Evolutionary conservation across 2,329 filamentous ascomycete genomes (phyloP).

Genomic region (Hymenoscyphus occultus): DNA sequence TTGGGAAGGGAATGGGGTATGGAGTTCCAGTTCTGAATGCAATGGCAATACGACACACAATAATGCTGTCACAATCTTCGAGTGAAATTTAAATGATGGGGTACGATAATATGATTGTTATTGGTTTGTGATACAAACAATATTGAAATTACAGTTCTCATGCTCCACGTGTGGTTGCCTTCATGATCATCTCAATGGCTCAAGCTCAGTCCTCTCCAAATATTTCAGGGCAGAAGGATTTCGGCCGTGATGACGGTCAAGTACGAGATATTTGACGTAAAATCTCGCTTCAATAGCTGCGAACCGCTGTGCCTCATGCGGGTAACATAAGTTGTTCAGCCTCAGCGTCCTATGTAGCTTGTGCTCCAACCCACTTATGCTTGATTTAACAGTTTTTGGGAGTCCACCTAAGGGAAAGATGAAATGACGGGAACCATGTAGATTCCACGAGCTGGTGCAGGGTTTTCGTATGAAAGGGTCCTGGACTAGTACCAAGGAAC

Average conservation of each 20-base stretch:
- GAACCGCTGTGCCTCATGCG: neutral
- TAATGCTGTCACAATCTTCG: neutral
- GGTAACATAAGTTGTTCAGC: slow-evolving; percentile 1
- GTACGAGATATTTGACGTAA: neutral
- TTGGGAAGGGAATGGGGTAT: neutral
- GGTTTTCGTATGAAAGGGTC: neutral
- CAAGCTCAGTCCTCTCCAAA: neutral
- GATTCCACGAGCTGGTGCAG: neutral
- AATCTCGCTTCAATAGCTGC: neutral
- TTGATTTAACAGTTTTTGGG: neutral
- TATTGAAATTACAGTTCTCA: neutral
- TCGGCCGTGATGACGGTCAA: neutral
- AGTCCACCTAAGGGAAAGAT: neutral
- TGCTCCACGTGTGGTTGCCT: neutral
- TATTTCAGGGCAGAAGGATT: neutral
- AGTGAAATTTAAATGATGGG: neutral
- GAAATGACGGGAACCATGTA: neutral
- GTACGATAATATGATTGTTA: neutral
- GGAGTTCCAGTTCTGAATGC: slow-evolving; percentile 1
- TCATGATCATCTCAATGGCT: neutral
- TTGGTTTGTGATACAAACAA: neutral
- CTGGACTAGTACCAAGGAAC: neutral
- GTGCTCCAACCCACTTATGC: neutral
- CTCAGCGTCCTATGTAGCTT: slow-evolving; percentile 6
- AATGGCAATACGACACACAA: neutral